Conservation (phyloP, 495 filamentous ascomycete genomes). For the Hypoxylon cercidicola region DNA sequence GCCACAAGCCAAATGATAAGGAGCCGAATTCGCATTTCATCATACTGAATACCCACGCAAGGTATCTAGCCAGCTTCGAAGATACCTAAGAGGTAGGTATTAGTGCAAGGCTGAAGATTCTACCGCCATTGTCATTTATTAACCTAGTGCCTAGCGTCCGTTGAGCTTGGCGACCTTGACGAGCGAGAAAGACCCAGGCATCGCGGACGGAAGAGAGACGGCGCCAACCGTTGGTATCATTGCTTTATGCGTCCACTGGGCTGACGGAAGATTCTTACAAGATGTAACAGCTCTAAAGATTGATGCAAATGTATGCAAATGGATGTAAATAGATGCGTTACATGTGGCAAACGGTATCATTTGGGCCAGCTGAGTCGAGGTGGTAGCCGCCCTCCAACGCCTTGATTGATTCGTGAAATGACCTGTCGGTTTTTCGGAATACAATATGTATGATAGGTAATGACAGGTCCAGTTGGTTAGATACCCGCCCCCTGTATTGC, state of each 20-base stretch:
- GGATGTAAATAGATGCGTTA: not conserved
- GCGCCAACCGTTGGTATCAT: not conserved
- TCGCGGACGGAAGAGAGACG: constrained; percentile 4
- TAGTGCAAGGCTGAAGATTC: too few relatives aligned
- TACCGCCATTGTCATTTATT: too few relatives aligned
- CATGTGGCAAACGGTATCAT: not conserved
- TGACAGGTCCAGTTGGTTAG: too few relatives aligned
- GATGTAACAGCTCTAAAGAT: constrained; percentile 1
- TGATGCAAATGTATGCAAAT: not conserved
- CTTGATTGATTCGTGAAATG: not conserved
- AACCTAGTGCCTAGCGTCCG: not conserved
- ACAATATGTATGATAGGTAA: not conserved
- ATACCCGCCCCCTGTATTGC: too few relatives aligned
- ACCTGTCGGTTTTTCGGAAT: constrained; percentile 1
- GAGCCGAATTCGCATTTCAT: too few relatives aligned
- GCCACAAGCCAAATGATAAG: too few relatives aligned
- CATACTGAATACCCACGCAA: too few relatives aligned
- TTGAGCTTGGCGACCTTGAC: not conserved
- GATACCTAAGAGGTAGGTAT: too few relatives aligned
- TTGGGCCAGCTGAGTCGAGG: not conserved
- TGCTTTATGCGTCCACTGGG: constrained; percentile 3
- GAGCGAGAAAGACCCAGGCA: constrained; percentile 6
- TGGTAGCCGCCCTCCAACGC: not conserved
- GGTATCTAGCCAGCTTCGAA: too few relatives aligned
- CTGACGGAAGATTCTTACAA: not conserved